Base-by-base conservation (phyloP, 2,329 filamentous ascomycete genomes). In the Bertia moriformis region DNA sequence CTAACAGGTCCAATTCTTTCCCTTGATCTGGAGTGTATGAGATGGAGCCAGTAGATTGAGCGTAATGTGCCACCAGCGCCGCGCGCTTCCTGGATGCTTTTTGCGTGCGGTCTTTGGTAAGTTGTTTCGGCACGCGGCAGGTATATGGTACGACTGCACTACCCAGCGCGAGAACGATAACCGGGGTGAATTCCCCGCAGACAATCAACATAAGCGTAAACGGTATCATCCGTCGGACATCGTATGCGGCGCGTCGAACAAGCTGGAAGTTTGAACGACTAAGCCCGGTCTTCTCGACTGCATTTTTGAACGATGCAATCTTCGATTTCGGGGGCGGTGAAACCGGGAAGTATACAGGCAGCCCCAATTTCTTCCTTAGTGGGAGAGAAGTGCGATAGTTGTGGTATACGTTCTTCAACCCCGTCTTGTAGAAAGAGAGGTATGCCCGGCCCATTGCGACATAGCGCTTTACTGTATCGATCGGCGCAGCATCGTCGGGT, bases 141-240 rank as follows among this genome's bases (percentile, higher is more conserved):
- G 71, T 69, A 40, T 62, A 61, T 0, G 76, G 76, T 1, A 77
- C 69, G 4, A 73, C 57, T 2, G 54, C 51, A 2, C 62, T 63
- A 4, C 78, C 55, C 41, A 69, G 66, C 1, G 71, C 57, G 2
- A 77, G 65, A 2, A 78, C 48, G 15, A 18, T 18, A 3, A 81
- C 46, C 0, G 76, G 74, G 12, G 74, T 65, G 58, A 76, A 73
- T 52, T 81, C 76, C 10, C 75, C 76, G 44, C 73, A 69, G 4
- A 78, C 33, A 0, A 73, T 48, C 4, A 79, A 60, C 15, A 79
- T 53, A 2, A 77, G 37, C 0, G 57, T 63, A 48, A 81, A 80
- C 1, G 68, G 60, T 4, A 75, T 70, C 41, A 79, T 57, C 41
- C 74, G 66, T 0, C 62, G 56, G n/a, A 73, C 58, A 44, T 81